Percentiles rank a stretch among this genome's conserved stretches.
Evolutionary conservation across 495 filamentous ascomycete genomes (phyloP).

Genomic region (Aspergillus saccharolyticus): DNA sequence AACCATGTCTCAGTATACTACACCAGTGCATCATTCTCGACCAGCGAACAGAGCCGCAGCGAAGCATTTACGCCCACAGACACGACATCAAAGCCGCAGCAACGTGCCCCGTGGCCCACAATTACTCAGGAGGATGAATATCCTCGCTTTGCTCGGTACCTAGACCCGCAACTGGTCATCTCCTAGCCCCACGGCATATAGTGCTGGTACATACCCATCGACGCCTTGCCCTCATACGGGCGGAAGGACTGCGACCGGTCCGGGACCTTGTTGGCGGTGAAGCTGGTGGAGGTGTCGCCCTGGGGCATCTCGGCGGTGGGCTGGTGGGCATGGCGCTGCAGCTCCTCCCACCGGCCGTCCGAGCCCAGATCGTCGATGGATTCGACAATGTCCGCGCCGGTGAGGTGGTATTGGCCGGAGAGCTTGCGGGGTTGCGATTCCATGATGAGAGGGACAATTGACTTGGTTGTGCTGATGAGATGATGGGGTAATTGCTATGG

Average conservation of each 20-base stretch:
- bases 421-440: not conserved
- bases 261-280: not conserved
- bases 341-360: not conserved
- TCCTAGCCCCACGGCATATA: too few species aligned
- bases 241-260: not conserved
- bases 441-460: too few species aligned
- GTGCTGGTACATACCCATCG: not conserved
- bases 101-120: not conserved
- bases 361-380: constrained; percentile 1
- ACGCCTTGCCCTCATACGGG: not conserved
- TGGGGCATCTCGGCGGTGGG: not conserved
- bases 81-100: not conserved
- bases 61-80: too few species aligned
- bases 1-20: too few species aligned
- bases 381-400: not conserved
- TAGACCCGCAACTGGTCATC: not conserved
- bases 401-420: not conserved
- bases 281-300: not conserved
- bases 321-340: not conserved
- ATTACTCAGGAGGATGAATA: not conserved
- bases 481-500: too few species aligned
- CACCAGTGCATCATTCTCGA: too few species aligned
- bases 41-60: too few species aligned
- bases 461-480: too few species aligned
- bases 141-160: not conserved